Base-by-base conservation (phyloP, 106 monocot species). In the Acorus gramineus region DNA sequence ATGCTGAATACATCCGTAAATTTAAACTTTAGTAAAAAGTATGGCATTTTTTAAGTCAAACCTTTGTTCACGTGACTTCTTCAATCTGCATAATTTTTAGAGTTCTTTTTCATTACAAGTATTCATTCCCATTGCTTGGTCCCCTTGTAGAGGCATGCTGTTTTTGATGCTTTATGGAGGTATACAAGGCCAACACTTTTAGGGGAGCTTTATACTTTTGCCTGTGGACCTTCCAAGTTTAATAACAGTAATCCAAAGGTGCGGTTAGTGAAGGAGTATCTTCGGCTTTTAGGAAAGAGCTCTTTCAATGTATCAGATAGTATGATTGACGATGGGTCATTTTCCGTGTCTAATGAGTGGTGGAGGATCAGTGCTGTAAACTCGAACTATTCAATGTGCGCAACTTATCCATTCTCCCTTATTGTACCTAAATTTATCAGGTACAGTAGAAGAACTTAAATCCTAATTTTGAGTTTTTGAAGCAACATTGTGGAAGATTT, bases 341-440 rank as follows among this genome's bases (percentile, higher is more conserved):
- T 74, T 53, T 63, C 74, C 44, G 52, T 81, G 10, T 83, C 74
- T 57, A 91, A 98, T 58, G 55, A 81, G 44, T 73, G 77, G 74
- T 98, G 85, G 87, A 98, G 96, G 74, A 66, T 91, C 61, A 81
- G 82, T 55, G 9, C 76, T 70, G 50, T 79, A 56, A 98, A 98
- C 74, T 74, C 68, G 47, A 78, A 14, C 14, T 85, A 91, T 60
- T 42, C 81, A 43, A 13, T 98, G 52, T 98, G 96, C 55, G 44
- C 85, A 57, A 91, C 96, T 28, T 98, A 98, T 77, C 96, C 96
- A 67, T 98, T 73, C 47, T 65, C 74, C 46, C 72, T 98, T 66
- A 69, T 98, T 68, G 80, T 98, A 48, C 96, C 96, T 45, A 98
- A 71, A 68, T 68, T 55, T 53, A 91, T 98, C 58, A 91, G 96